Evolutionary conservation across 305 asterid species (phyloP).

Genomic region (Salvia sclarea): DNA sequence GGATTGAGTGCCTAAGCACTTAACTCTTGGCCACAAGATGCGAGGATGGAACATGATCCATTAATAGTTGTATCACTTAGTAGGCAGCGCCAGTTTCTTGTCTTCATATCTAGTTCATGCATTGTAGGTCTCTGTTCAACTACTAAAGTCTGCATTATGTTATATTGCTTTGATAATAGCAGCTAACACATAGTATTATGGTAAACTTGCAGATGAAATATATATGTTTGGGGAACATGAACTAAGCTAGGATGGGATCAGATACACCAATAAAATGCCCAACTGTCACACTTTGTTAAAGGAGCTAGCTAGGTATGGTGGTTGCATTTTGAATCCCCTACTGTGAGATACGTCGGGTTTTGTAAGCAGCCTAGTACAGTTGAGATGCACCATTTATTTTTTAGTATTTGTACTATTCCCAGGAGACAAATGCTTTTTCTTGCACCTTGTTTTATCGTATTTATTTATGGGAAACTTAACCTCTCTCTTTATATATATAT

Average conservation of each 20-base stretch:
- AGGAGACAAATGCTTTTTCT: conserved; percentile 43
- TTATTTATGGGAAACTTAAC: conserved; percentile 29
- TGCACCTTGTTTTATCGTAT: conserved; percentile 31
- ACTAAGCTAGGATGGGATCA: not conserved
- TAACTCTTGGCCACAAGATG: no score
- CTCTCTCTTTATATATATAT: not conserved
- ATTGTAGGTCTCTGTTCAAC: not conserved
- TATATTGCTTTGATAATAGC: not conserved
- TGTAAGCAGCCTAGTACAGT: no score
- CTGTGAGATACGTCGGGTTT: no score
- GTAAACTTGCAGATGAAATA: conserved; percentile 73
- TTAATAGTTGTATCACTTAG: not conserved
- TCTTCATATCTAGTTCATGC: not conserved
- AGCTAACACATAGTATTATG: not conserved
- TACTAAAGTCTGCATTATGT: not conserved
- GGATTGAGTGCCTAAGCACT: not conserved
- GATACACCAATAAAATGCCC: no score
- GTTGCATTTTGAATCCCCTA: no score
- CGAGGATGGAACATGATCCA: not conserved
- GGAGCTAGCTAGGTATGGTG: no score
- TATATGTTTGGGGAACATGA: conserved; percentile 81
- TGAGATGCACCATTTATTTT: conserved; percentile 33
- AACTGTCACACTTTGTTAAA: no score
- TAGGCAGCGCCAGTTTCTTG: not conserved
- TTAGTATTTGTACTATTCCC: conserved; percentile 46